Evolutionary conservation across 129 eudicot genomes (phyloP).

Genomic region (Cynara cardunculus): DNA sequence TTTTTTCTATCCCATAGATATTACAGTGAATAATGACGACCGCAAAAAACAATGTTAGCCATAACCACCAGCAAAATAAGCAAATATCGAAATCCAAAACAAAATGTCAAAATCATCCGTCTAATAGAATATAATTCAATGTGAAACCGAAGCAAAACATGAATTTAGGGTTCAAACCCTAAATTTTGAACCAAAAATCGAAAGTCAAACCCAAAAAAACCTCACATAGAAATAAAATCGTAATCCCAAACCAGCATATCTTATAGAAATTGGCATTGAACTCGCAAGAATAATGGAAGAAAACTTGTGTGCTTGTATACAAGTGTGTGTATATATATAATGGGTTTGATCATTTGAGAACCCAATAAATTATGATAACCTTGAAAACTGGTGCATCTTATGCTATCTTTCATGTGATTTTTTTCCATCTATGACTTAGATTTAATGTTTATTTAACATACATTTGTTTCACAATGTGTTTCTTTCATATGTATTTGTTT

Average conservation of each 20-base stretch:
- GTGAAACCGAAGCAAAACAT: not conserved
- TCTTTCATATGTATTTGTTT: no score
- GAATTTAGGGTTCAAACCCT: not conserved
- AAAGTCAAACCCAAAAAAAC: no score
- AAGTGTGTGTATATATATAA: not conserved
- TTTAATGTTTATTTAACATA: no score
- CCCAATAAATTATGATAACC: no score
- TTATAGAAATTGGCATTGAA: not conserved
- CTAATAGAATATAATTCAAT: not conserved
- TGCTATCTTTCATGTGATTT: no score
- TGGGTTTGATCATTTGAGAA: no score
- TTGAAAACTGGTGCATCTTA: no score
- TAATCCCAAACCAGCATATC: not conserved
- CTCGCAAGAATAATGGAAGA: not conserved
- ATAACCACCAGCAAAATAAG: not conserved
- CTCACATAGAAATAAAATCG: not conserved
- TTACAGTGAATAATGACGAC: not conserved
- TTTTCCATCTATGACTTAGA: no score
- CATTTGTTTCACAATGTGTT: no score
- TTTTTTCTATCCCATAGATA: not conserved
- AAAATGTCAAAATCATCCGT: not conserved
- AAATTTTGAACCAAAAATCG: no score
- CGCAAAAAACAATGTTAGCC: not conserved
- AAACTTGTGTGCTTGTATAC: not conserved
- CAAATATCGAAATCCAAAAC: no score